These are phyloP conservation scores for Aspergillus sclerotiicarbonarius DNA, from an alignment of 495 filamentous ascomycete genomes.

Conservation along the genomic window DNA sequence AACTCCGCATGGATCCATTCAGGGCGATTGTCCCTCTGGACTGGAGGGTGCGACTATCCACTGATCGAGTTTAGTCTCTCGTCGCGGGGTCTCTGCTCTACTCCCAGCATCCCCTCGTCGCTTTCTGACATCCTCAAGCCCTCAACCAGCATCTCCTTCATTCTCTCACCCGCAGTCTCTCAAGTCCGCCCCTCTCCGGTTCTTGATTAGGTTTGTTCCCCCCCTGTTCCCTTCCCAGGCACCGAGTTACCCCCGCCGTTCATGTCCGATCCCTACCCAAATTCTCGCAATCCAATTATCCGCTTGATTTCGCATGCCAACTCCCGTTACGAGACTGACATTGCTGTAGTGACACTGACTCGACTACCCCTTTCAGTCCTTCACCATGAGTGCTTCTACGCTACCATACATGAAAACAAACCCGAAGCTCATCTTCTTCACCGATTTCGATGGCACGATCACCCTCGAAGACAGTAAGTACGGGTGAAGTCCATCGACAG, in stretches of 20 bases:
- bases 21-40: not conserved
- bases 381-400: slow-evolving; percentile 36
- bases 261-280: not conserved
- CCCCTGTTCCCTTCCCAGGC: not conserved
- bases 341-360: not conserved
- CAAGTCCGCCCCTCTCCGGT: not conserved
- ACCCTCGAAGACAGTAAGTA: slow-evolving; percentile 76
- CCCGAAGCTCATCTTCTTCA: slow-evolving; percentile 92
- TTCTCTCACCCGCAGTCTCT: not conserved
- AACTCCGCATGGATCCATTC: slow-evolving; percentile 11
- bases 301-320: not conserved
- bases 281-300: not conserved
- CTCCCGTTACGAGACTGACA: not conserved
- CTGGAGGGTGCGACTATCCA: not conserved
- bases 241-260: not conserved
- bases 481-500: not conserved
- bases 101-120: slow-evolving; percentile 10
- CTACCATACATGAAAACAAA: slow-evolving; percentile 57
- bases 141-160: not conserved
- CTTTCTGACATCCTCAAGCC: not conserved
- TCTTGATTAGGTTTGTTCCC: not conserved
- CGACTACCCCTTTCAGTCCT: not conserved
- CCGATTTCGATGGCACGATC: slow-evolving; percentile 96
- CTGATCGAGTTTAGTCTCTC: slow-evolving; percentile 13
- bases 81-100: slow-evolving; percentile 12